Base-by-base conservation (phyloP, 495 filamentous ascomycete species). In the Thermochaetoides thermophila region DNA sequence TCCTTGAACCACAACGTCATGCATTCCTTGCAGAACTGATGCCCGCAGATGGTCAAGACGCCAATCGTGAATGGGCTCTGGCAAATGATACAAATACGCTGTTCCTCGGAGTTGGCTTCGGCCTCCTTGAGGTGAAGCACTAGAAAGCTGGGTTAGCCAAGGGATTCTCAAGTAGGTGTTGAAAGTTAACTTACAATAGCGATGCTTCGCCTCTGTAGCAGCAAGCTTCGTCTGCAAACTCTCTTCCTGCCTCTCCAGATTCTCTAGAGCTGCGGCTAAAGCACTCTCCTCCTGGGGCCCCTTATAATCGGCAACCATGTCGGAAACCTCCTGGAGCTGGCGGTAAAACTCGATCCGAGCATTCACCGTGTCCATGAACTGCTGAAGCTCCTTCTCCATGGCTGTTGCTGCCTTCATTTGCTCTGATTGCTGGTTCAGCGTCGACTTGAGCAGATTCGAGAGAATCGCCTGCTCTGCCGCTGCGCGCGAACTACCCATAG, bases 21-120 rank as follows among this genome's bases (percentile, higher is more conserved):
- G 53, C 89, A 97, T 20, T 81, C 79, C 35, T 76, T 80, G 57
- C 87, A 95, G 45, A 81, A 95, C 36, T 78, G 72, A 46, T 97
- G 87, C 1, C 87, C 87, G 53, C 87, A 97, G 2, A 78, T 67
- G 2, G 87, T 95, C 45, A 97, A 61, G 18, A 86, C 76, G 27
- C 87, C 89, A 27, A 69, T 55, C 44, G 79, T 77, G 49, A 92
- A 85, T 4, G 57, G 40, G 1, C 63, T 60, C 35, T 78, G 73
- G 50, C 85, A 93, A 40, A 95, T 92, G 40, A 87, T 66, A 50
- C 85, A 94, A 13, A 74, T 69, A 25, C 68, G 63, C 13, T 71
- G 57, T 39, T 75, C 67, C 20, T 75, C 43, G n/a, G 65, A 53
- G 25, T 55, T 58, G 4, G 70, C 60, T 12, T 83, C 78, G 0